Base-by-base conservation (phyloP, 1,284 basidiomycete genomes). In the Rhizopogon hawkerae region DNA sequence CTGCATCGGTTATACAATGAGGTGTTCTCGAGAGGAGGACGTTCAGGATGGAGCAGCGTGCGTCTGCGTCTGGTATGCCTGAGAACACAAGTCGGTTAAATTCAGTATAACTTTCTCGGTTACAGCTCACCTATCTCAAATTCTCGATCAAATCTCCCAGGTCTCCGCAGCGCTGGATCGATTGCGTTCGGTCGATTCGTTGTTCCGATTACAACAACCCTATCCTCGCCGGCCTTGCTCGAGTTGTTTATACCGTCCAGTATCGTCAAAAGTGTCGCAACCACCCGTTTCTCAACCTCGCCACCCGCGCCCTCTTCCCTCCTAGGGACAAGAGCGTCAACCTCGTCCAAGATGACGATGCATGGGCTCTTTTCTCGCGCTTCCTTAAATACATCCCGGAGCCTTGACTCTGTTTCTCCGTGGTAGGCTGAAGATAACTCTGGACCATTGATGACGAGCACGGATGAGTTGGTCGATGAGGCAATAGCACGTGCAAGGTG, bases 111-210 rank as follows among this genome's bases (percentile, higher is more conserved):
- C 13, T 39, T 46, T 39, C 43, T 34, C 24, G 4, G 29, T 38
- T 47, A 36, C 23, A 26, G 18, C 72, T 56, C 54, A 83, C 92
- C 95, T 57, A 98, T 94, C 66, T 99, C 96, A 38, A 99, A 91
- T 68, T 98, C 96, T 55, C 92, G 76, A 66, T 99, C 96, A 59
- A 99, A 95, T 54, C 96, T 75, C 1, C 96, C 96, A 2, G 96
- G 96, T 31, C 96, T 74, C 45, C 96, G 74, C 37, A 99, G 71
- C 0, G 96, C 96, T 26, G 94, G 95, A 67, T 99, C 96, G 52
- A 99, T 92, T 3, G 93, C 89, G 64, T 98, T 98, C 3, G 93
- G 95, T 33, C 96, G 76, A 67, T 99, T 98, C 1, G 96, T 98
- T 0, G 96, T 96, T 1, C 92, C 96, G 53, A 99, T 90, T 16